Evolutionary conservation across 164 flowering plant species (phyloP).

Genomic region (Magnolia changhungtana): DNA sequence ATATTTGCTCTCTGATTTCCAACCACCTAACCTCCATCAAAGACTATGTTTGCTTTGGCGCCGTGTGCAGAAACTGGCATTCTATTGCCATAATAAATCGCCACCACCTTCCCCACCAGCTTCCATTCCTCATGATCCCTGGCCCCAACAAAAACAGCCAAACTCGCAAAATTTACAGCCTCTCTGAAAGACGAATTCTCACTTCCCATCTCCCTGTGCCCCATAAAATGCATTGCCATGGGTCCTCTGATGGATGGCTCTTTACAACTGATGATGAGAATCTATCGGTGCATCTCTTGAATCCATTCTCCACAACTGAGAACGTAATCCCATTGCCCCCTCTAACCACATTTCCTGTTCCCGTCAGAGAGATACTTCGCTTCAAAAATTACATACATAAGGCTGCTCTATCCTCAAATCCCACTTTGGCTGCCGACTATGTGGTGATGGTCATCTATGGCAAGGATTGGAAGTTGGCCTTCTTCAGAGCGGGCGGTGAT

Average conservation of each 20-base stretch:
- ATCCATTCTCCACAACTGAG: not conserved
- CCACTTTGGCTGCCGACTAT: slow-evolving; percentile 7
- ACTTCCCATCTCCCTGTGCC: not conserved
- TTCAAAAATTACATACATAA: not conserved
- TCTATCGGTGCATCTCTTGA: not conserved
- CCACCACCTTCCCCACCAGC: not conserved
- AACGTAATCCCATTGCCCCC: not conserved
- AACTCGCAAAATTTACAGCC: not conserved
- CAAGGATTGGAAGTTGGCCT: slow-evolving; percentile 50
- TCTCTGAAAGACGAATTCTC: not conserved
- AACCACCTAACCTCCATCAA: no score
- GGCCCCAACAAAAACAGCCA: not conserved
- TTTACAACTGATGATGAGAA: not conserved
- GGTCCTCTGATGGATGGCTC: not conserved
- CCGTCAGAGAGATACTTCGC: not conserved
- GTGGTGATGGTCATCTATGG: slow-evolving; percentile 60
- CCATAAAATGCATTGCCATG: not conserved
- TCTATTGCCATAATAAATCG: not conserved
- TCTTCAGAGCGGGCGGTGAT: slow-evolving; percentile 45
- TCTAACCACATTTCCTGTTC: not conserved
- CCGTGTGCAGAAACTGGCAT: not conserved
- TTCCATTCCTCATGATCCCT: not conserved
- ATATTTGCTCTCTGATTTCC: no score
- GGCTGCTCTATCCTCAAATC: slow-evolving; percentile 28
- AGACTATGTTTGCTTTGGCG: not conserved